Conservation (phyloP, 2,329 filamentous ascomycete species). For the Hawksworthiomyces lignivorus region DNA sequence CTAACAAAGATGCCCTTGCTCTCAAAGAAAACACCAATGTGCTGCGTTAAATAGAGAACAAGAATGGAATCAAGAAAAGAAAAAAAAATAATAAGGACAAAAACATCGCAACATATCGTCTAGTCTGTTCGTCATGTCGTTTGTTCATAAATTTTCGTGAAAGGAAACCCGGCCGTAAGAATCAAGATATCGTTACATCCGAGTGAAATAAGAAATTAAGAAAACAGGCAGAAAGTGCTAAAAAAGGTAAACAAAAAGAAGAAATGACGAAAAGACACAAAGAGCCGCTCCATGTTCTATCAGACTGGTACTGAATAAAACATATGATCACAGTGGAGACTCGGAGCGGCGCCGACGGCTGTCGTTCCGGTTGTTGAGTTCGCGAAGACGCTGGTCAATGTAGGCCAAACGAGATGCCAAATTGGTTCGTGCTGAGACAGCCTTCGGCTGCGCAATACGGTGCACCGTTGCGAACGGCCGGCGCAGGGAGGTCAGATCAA, state of each 20-base stretch:
- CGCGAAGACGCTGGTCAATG: slow-evolving; percentile 49
- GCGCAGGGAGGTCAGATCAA: slow-evolving; percentile 37
- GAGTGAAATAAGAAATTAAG: background rate
- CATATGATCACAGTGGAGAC: slow-evolving; percentile 39
- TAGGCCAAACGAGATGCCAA: slow-evolving; percentile 48
- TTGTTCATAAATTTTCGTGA: slow-evolving; percentile 14
- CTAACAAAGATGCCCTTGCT: too few species aligned
- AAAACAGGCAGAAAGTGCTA: background rate
- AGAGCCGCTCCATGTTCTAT: too few species aligned
- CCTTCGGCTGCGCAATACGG: slow-evolving; percentile 19
- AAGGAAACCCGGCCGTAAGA: slow-evolving; percentile 10
- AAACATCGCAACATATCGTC: slow-evolving; percentile 11
- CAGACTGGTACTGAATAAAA: too few species aligned
- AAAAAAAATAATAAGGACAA: slow-evolving; percentile 1
- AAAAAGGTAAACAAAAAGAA: background rate
- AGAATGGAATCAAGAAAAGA: slow-evolving; percentile 9
- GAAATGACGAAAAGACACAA: slow-evolving; percentile 1
- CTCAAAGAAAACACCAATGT: too few species aligned
- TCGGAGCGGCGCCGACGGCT: slow-evolving; percentile 35
- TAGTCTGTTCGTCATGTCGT: slow-evolving; percentile 14
- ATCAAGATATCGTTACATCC: slow-evolving; percentile 1
- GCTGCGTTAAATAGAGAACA: background rate
- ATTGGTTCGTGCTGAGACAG: slow-evolving; percentile 32
- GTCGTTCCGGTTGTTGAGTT: slow-evolving; percentile 39
- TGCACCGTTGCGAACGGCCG: slow-evolving; percentile 53